These are phyloP conservation scores for Hordeum pubiflorum DNA, from an alignment of 202 grass and related monocot species.

Conservation along the genomic window DNA sequence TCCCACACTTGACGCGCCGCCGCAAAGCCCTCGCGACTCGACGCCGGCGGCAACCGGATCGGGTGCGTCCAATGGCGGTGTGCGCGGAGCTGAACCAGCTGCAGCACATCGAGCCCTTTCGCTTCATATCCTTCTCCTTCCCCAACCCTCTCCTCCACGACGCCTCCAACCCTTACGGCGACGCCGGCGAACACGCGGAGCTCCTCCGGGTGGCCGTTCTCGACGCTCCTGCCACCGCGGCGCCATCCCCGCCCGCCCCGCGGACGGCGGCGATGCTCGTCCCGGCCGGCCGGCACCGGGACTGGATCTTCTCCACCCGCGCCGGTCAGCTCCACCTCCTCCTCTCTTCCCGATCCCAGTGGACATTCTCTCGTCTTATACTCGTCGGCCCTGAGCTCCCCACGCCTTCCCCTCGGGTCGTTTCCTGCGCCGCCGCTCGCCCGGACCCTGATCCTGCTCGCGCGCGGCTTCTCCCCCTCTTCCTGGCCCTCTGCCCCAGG, in stretches of 20 bases:
- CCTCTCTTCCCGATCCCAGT: slow-evolving; percentile 35
- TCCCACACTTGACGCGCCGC: background rate
- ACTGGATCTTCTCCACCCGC: slow-evolving; percentile 90
- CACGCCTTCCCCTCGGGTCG: slow-evolving; percentile 24
- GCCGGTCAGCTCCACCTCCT: slow-evolving; percentile 76
- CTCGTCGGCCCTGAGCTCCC: slow-evolving; percentile 46
- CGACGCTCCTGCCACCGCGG: slow-evolving; percentile 38
- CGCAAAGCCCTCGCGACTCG: background rate
- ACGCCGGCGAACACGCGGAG: background rate
- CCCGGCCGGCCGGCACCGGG: slow-evolving; percentile 47
- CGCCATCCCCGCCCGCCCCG: background rate
- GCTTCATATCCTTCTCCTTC: slow-evolving; percentile 70
- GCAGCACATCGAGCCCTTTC: slow-evolving; percentile 45
- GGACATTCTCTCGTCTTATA: slow-evolving; percentile 46
- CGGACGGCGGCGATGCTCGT: slow-evolving; percentile 55
- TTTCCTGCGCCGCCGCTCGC: background rate
- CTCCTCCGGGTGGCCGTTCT: slow-evolving; percentile 58
- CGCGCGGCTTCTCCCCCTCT: slow-evolving; percentile 42
- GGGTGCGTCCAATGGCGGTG: slow-evolving; percentile 5
- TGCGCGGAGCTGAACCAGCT: slow-evolving; percentile 35
- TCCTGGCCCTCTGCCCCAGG: slow-evolving; percentile 55
- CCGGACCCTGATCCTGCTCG: slow-evolving; percentile 35
- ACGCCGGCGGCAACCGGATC: background rate
- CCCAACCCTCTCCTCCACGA: slow-evolving; percentile 50
- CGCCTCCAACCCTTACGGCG: slow-evolving; percentile 39